These are phyloP conservation scores for Rhododendron ovatum DNA, from an alignment of 148 eudicot species.

Conservation along the genomic window DNA sequence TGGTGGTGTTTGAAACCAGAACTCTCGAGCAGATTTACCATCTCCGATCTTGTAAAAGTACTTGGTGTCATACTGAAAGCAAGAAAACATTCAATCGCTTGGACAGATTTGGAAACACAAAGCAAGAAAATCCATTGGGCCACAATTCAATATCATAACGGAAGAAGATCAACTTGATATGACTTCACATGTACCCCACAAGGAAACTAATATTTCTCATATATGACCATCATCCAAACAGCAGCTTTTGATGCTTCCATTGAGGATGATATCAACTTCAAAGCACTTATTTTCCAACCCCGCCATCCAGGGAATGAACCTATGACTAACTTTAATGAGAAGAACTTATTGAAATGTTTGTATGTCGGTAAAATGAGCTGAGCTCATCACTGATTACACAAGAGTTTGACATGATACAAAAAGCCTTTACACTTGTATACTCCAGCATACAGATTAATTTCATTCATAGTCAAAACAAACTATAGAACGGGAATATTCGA, in stretches of 20 bases:
- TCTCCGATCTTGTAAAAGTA: constrained; percentile 77
- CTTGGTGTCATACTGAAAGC: constrained; percentile 64
- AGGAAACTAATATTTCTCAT: background rate
- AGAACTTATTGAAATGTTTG: background rate
- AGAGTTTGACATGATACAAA: background rate
- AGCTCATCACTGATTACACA: background rate
- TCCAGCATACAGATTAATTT: background rate
- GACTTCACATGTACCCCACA: background rate
- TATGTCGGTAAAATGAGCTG: background rate
- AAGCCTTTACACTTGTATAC: background rate
- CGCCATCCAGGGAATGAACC: background rate
- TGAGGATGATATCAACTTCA: background rate
- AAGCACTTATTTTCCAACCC: background rate
- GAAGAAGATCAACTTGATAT: background rate
- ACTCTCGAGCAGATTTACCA: constrained; percentile 60
- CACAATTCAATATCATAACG: background rate
- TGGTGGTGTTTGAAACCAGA: constrained; percentile 96
- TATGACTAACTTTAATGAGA: background rate
- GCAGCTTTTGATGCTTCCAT: background rate
- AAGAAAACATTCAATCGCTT: background rate
- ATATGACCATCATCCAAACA: background rate
- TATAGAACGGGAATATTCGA: background rate
- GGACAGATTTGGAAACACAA: background rate
- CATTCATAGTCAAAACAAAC: background rate
- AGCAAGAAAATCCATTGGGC: background rate